Conservation (phyloP, 306 rosid genomes). For the Aeschynomene evenia region DNA sequence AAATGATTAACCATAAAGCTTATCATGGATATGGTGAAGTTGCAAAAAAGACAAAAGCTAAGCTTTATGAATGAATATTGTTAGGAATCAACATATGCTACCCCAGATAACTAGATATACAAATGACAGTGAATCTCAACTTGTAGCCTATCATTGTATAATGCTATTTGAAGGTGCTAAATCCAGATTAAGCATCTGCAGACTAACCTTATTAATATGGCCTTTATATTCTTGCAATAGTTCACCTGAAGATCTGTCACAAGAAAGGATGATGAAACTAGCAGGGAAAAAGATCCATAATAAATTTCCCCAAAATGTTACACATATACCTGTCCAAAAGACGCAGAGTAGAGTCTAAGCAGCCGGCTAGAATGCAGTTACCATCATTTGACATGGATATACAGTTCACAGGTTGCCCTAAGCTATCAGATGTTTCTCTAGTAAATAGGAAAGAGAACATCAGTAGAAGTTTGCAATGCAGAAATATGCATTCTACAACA, state of each 20-base stretch:
- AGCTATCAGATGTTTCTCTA: constrained; percentile 78
- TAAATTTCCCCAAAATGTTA: not conserved
- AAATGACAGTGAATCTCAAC: constrained; percentile 13
- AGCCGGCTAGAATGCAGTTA: constrained; percentile 79
- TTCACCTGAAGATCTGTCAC: constrained; percentile 76
- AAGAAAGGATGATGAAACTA: constrained; percentile 26
- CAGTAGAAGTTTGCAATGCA: not conserved
- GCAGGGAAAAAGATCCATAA: not conserved
- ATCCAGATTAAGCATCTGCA: constrained; percentile 22
- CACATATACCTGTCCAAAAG: constrained; percentile 68
- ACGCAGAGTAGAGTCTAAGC: constrained; percentile 80
- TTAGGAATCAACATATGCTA: not conserved
- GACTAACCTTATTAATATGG: constrained; percentile 78
- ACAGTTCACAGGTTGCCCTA: constrained; percentile 92
- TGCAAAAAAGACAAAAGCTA: constrained; percentile 13
- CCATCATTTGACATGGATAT: constrained; percentile 93
- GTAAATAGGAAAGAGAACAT: constrained; percentile 6
- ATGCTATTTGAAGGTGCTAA: constrained; percentile 15
- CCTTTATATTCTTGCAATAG: constrained; percentile 85
- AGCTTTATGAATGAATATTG: not conserved
- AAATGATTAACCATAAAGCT: not conserved
- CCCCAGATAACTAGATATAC: constrained; percentile 3
- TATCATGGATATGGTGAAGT: not conserved
- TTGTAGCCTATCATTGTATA: not conserved
- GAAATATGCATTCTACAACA: not conserved